A percentile compares a stretch with the other conserved stretches of the same genome.
These are phyloP conservation scores for Podaxis pistillaris DNA, from an alignment of 768 basidiomycete genomes.

Conservation along the genomic window DNA sequence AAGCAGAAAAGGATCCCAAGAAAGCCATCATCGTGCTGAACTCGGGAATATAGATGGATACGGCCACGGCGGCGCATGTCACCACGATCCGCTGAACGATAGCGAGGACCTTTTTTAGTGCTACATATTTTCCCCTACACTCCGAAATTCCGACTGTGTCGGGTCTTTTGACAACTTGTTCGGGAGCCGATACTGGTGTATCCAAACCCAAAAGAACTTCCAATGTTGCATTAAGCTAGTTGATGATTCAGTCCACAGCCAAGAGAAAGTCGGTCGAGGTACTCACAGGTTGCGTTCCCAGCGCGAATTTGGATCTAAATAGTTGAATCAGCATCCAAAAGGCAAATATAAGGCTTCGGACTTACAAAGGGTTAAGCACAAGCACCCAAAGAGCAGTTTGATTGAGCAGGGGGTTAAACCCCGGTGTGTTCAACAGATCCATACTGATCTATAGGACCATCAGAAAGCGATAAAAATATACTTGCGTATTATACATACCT, in stretches of 20 bases:
- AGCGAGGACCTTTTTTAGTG: conserved; percentile 40
- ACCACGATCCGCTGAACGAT: conserved; percentile 57
- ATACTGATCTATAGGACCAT: conserved; percentile 65
- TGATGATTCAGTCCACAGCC: not conserved
- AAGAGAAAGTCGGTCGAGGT: not conserved
- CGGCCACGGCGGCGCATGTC: conserved; percentile 56
- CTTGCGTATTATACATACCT: conserved; percentile 45
- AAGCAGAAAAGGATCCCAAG: conserved; percentile 85
- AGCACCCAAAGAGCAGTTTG: conserved; percentile 81
- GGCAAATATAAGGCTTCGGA: conserved; percentile 19
- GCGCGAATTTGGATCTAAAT: conserved; percentile 79
- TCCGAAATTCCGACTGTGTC: conserved; percentile 27
- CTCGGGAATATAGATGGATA: conserved; percentile 76
- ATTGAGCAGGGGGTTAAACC: conserved; percentile 73
- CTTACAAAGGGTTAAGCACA: conserved; percentile 73
- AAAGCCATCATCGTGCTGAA: conserved; percentile 88
- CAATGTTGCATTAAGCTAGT: conserved; percentile 76
- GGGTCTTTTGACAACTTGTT: conserved; percentile 37
- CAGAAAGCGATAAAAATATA: not conserved
- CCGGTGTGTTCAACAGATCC: conserved; percentile 70
- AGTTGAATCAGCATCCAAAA: not conserved
- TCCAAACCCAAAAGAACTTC: conserved; percentile 77
- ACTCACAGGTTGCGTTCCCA: conserved; percentile 77
- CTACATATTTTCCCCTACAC: conserved; percentile 22
- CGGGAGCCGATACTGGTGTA: conserved; percentile 31